These are phyloP conservation scores for Selaginella tamariscina DNA, from an alignment of 75 land plant species.

Conservation along the genomic window DNA sequence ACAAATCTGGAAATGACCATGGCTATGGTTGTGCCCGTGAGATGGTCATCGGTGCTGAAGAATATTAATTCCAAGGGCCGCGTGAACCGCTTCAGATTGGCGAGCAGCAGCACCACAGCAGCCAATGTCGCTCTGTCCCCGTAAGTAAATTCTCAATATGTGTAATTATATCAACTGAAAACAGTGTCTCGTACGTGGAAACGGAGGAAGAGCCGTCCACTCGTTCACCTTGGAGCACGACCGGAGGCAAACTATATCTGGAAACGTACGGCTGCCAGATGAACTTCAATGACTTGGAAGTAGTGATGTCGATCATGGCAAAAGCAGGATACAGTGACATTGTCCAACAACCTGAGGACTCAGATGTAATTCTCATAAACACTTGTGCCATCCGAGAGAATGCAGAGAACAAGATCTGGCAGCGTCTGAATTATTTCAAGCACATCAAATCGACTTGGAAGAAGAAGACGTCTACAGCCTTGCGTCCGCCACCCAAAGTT, in stretches of 20 bases:
- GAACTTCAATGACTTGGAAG: slow-evolving; percentile 97
- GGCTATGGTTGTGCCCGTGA: no score
- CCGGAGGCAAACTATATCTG: slow-evolving; percentile 65
- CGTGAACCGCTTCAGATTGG: no score
- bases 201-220: neutral
- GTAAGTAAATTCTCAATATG: no score
- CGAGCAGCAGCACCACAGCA: no score
- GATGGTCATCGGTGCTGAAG: no score
- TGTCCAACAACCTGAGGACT: slow-evolving; percentile 68
- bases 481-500: slow-evolving; percentile 49
- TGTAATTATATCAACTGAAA: no score
- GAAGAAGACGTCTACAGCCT: neutral
- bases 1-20: no score
- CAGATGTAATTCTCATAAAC: slow-evolving; percentile 89
- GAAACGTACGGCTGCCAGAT: slow-evolving; percentile 99
- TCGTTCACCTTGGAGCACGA: neutral
- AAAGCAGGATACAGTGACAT: slow-evolving; percentile 67
- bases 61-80: no score
- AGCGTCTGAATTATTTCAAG: slow-evolving; percentile 94
- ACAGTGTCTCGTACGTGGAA: no score
- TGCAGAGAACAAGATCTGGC: slow-evolving; percentile 98
- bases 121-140: neutral
- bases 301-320: slow-evolving; percentile 88
- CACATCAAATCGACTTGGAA: slow-evolving; percentile 76
- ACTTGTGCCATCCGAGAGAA: slow-evolving; percentile 97